Evolutionary conservation across 2,329 filamentous ascomycete genomes (phyloP), one percentile per base, ranked within the genome.

Genomic region (Fulvia fulva): DNA sequence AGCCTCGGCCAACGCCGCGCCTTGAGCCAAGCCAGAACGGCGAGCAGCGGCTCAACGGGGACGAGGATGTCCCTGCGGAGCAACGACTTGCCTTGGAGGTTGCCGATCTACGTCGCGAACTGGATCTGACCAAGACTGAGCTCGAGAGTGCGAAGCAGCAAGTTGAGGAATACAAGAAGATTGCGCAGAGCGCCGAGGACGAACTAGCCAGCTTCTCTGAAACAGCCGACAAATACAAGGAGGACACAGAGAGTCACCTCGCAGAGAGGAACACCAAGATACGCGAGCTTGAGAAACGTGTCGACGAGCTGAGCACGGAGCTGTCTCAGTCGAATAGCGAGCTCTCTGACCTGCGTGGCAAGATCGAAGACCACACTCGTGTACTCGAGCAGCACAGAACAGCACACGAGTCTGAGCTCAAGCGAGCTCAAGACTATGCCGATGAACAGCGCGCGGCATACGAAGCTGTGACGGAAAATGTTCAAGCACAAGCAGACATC

Each of bases 401-500:
- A 5, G 83, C 84, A 19, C 80, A 94, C 5, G 88, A 96, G 67
- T 81, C 87, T 9, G 91, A 97, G 68, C 85, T 97, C 54, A 80
- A 83, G 22, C 85, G 90, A 32, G 78, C 97, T 26, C 94, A 90
- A 72, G 91, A 95, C 50, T 89, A 96, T 65, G 88, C 88, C 58
- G 89, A 91, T 64, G 85, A 89, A 54, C 87, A 93, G 71, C 81
- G 86, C 60, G 88, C 91, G 60, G 87, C 91, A 51, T 87, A 90
- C 30, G 87, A 90, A 64, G 91, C 89, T 70, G 89, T 96, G 70
- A 90, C 95, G 71, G 89, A 96, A 67, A 92, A 97, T 68, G 84
- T 97, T 44, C 92, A 94, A 61, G 87, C 90, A 0, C 94, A 99
- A 74, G 92, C 93, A 26, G 89, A 95, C 46, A 97, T 99, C 68